Evolutionary conservation across 1,284 basidiomycete species (phyloP), one percentile per base, ranked within the genome.

Genomic region (Malassezia japonica): DNA sequence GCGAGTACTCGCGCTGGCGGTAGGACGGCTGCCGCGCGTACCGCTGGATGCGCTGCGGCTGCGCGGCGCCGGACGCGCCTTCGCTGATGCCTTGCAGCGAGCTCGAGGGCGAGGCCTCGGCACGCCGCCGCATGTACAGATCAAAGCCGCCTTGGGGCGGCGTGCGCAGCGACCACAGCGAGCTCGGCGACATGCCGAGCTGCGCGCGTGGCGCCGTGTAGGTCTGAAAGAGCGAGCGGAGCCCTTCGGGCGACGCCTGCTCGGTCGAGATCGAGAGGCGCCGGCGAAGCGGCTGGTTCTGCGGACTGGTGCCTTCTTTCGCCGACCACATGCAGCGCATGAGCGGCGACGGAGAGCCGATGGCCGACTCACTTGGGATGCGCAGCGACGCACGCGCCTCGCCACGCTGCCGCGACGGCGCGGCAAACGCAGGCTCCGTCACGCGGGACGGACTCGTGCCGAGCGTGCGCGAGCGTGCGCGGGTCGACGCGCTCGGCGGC

Each of bases 11-110:
- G 33, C 45, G 44, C 32, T 47, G 51, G 8, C 46, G 28, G 32
- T 48, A 54, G 21, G 46, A 44, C 20, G 34, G 46, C 39, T 48
- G 51, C 33, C 40, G 38, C 10, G 46, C 21, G 24, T 54, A 54
- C 20, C 51, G 51, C 27, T 25, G 40, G 16, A 54, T 54, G 9
- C 40, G 44, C 40, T 48, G 34, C 16, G 50, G 45, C 12, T 21
- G 32, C 23, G 37, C 28, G 6, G 20, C n/a, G 27, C 16, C 35
- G 16, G 5, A 18, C 18, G 31, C 24, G 16, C 6, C 21, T 15
- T 33, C 42, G 9, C 33, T 6, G 9, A 18, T 18, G 16, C 33
- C n/a, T 5, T 7, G 6, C 10, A 15, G 6, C 6, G 9, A 6
- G 33, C 16, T 16, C 12, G 20, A 24, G 4, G 35, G 6, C 15